phyloP scores from a whole-genome alignment of 352 stramenopile species.

The Phytophthora hibernalis region DNA sequence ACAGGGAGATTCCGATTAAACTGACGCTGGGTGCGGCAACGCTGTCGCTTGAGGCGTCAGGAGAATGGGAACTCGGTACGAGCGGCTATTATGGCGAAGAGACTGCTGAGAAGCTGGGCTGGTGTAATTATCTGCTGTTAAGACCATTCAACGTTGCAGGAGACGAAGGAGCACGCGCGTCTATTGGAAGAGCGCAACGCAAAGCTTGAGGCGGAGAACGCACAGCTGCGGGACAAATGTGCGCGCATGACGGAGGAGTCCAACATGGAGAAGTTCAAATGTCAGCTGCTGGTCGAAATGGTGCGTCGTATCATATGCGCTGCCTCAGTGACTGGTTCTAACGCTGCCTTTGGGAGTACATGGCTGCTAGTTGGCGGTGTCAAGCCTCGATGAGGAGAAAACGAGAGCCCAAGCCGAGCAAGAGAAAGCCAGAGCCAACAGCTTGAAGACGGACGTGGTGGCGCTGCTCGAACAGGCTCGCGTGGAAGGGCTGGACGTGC shows the following conservation, averaged over 20 bases:
- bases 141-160: conserved; percentile 70
- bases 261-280: conserved; percentile 92
- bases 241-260: conserved; percentile 74
- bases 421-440: conserved; percentile 63
- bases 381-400: conserved; percentile 84
- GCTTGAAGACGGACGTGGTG: conserved; percentile 70
- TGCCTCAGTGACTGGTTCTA: neutral
- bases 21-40: conserved; percentile 64
- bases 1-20: conserved; percentile 67
- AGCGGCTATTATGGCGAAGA: neutral
- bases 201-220: conserved; percentile 68
- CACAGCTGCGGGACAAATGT: conserved; percentile 61
- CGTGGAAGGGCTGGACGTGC: conserved; percentile 72
- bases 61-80: conserved; percentile 78
- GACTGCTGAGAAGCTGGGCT: neutral
- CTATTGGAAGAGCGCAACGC: conserved; percentile 54
- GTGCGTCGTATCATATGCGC: conserved; percentile 33
- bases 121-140: conserved; percentile 3
- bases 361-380: conserved; percentile 66
- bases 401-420: conserved; percentile 65
- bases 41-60: conserved; percentile 47
- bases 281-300: conserved; percentile 89
- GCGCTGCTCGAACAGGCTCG: conserved; percentile 74
- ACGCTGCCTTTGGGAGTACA: neutral
- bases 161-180: conserved; percentile 41